phyloP scores from a whole-genome alignment of 495 filamentous ascomycete genomes.

The Schizothecium vesticola region DNA sequence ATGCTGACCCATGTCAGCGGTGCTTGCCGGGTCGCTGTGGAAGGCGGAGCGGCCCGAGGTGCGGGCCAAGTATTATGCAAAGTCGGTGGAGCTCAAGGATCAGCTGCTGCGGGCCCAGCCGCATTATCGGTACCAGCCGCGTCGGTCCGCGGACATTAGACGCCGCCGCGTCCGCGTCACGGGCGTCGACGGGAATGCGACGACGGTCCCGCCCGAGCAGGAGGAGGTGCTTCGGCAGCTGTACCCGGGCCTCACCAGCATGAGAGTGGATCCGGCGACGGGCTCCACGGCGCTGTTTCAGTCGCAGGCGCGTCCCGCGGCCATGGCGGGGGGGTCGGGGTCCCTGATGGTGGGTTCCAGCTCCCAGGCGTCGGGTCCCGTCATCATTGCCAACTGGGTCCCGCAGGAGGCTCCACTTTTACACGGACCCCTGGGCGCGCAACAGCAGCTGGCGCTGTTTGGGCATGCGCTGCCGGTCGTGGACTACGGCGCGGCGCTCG shows the following conservation, averaged over 20 bases:
- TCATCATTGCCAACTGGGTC: too few relatives aligned
- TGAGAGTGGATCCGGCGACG: too few relatives aligned
- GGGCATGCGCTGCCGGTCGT: too few relatives aligned
- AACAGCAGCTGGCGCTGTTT: too few relatives aligned
- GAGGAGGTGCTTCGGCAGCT: not conserved
- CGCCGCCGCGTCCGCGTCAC: not conserved
- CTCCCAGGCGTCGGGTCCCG: too few relatives aligned
- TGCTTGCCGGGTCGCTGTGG: conserved; percentile 21
- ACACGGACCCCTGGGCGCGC: too few relatives aligned
- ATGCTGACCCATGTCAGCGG: conserved; percentile 14
- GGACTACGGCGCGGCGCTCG: too few relatives aligned
- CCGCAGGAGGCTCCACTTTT: too few relatives aligned
- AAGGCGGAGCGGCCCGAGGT: conserved; percentile 15
- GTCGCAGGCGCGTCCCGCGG: too few relatives aligned
- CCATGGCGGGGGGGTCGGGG: too few relatives aligned
- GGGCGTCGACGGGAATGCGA: not conserved
- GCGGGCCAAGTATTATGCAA: conserved; percentile 14
- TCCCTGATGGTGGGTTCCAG: too few relatives aligned
- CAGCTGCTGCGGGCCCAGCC: not conserved
- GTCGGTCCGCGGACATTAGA: not conserved
- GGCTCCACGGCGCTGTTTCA: too few relatives aligned
- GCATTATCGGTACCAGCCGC: not conserved
- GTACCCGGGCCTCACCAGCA: not conserved
- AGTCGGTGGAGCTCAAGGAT: conserved; percentile 14
- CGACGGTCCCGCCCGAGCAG: not conserved